These are phyloP conservation scores for Phalaenopsis aphrodite DNA, from an alignment of 106 monocot genomes.

Conservation along the genomic window DNA sequence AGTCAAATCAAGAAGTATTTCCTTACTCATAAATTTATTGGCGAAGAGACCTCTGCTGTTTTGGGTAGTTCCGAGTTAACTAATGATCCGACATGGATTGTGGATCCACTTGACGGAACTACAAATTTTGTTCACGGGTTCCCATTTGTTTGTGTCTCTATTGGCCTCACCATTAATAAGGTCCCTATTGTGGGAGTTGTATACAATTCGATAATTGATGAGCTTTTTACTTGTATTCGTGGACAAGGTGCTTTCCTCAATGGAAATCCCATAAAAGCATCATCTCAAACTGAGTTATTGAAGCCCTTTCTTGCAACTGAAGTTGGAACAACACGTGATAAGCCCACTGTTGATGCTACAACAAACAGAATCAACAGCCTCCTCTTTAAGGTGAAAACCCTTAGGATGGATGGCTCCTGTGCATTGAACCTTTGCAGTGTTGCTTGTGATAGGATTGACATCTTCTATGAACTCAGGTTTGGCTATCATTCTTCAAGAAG, in stretches of 20 bases:
- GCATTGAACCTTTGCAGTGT: conserved; percentile 81
- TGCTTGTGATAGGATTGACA: conserved; percentile 85
- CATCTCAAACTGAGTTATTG: conserved; percentile 69
- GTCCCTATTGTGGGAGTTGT: conserved; percentile 88
- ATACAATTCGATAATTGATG: conserved; percentile 84
- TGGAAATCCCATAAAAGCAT: conserved; percentile 71
- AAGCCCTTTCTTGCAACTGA: conserved; percentile 92
- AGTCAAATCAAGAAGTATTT: conserved; percentile 68
- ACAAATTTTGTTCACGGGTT: conserved; percentile 99
- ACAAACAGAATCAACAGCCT: conserved; percentile 79
- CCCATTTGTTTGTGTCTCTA: conserved; percentile 94
- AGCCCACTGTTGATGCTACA: conserved; percentile 58
- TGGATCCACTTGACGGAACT: conserved; percentile 95
- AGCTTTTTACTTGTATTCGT: conserved; percentile 77
- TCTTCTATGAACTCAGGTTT: conserved; percentile 83
- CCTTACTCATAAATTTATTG: conserved; percentile 90
- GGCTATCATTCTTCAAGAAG: conserved; percentile 88
- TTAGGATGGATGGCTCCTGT: conserved; percentile 63
- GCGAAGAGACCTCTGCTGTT: conserved; percentile 79
- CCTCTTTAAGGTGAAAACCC: conserved; percentile 56
- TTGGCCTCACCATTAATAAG: conserved; percentile 91
- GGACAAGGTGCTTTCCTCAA: conserved; percentile 96
- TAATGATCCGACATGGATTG: conserved; percentile 93
- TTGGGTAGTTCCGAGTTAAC: conserved; percentile 70
- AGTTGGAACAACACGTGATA: conserved; percentile 77